These are phyloP conservation scores for Fusarium armeniacum DNA, from an alignment of 2,329 filamentous ascomycete genomes.

Conservation along the genomic window DNA sequence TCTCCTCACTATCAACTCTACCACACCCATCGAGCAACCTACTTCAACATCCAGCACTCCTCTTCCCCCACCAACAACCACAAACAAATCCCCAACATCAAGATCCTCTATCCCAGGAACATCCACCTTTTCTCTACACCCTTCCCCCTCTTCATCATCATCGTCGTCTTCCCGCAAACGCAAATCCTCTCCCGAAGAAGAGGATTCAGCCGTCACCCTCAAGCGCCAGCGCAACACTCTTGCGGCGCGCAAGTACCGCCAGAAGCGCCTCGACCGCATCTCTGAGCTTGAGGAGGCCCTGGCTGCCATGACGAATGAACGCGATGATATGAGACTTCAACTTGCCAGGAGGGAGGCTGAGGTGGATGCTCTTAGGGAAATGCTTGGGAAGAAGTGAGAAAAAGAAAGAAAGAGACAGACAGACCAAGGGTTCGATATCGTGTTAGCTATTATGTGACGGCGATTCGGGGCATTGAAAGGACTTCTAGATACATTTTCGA, in stretches of 20 bases:
- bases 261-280: constrained; percentile 77
- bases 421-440: background rate
- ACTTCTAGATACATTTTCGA: constrained; percentile 26
- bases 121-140: constrained; percentile 45
- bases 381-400: constrained; percentile 56
- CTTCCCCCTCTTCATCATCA: constrained; percentile 37
- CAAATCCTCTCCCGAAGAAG: constrained; percentile 46
- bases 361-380: constrained; percentile 69
- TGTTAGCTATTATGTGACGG: constrained; percentile 2
- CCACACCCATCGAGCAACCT: constrained; percentile 32
- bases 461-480: constrained; percentile 31
- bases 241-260: constrained; percentile 78
- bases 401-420: background rate
- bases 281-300: constrained; percentile 72
- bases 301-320: constrained; percentile 69
- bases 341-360: constrained; percentile 76
- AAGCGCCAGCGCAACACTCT: constrained; percentile 79
- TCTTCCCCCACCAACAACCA: constrained; percentile 6
- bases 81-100: constrained; percentile 40
- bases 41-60: constrained; percentile 22
- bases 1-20: constrained; percentile 29
- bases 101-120: constrained; percentile 39
- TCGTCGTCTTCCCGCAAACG: constrained; percentile 45
- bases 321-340: constrained; percentile 73
- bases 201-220: constrained; percentile 51